A percentile compares a stretch with the other conserved stretches of the same genome.
These are phyloP conservation scores for Globisporangium takayamanum DNA, from an alignment of 352 stramenopile species.

Conservation along the genomic window DNA sequence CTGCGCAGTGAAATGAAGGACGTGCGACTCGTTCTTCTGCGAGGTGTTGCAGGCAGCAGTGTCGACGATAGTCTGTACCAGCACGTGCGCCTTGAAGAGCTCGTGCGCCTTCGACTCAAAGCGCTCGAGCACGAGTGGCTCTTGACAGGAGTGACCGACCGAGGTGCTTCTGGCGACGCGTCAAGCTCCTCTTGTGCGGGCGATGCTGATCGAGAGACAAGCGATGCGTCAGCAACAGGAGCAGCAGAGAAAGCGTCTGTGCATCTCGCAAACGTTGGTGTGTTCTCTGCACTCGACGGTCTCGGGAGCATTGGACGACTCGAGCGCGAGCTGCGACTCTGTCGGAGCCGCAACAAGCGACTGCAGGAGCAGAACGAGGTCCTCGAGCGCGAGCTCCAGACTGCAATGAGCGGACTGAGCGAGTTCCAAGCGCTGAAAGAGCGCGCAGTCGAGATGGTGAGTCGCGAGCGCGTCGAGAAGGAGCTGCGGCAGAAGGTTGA, in stretches of 20 bases:
- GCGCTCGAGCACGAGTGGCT: constrained; percentile 53
- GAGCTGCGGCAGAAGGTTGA: constrained; percentile 76
- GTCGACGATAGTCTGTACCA: constrained; percentile 57
- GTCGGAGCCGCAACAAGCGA: constrained; percentile 70
- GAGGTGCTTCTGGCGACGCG: not conserved
- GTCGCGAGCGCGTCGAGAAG: constrained; percentile 81
- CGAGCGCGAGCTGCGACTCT: constrained; percentile 61
- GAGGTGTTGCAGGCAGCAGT: constrained; percentile 40
- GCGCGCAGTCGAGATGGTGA: constrained; percentile 70
- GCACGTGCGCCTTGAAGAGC: constrained; percentile 61
- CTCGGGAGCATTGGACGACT: constrained; percentile 53
- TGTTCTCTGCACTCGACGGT: constrained; percentile 54
- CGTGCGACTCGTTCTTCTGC: constrained; percentile 45
- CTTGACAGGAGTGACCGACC: constrained; percentile 19
- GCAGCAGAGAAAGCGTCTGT: constrained; percentile 12
- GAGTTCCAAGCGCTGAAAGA: constrained; percentile 72
- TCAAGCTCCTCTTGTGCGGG: not conserved
- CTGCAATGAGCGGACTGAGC: constrained; percentile 31
- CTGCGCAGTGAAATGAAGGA: constrained; percentile 44
- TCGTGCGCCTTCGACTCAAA: constrained; percentile 67
- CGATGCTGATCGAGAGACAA: not conserved
- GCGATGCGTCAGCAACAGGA: not conserved
- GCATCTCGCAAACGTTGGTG: constrained; percentile 52
- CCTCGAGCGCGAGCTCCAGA: constrained; percentile 50
- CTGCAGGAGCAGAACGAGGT: constrained; percentile 37